These are phyloP conservation scores for Penicillium sp. DNA, from an alignment of 2,329 filamentous ascomycete genomes.

Conservation along the genomic window DNA sequence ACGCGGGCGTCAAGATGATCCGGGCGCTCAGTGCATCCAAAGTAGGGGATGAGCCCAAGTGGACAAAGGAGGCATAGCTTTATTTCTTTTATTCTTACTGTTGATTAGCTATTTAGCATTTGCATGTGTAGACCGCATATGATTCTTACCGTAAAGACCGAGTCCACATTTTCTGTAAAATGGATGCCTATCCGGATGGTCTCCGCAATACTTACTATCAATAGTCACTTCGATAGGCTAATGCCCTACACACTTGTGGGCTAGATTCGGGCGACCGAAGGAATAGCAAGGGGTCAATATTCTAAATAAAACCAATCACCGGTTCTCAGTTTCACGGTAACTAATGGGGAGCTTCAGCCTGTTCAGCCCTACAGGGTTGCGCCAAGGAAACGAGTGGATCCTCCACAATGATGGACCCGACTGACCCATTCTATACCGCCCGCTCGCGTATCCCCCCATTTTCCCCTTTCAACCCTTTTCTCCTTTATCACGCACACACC, in stretches of 20 bases:
- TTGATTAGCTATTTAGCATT: neutral
- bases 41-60: constrained; percentile 7
- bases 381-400: constrained; percentile 12
- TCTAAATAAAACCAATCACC: neutral
- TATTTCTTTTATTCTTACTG: neutral
- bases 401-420: neutral
- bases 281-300: neutral
- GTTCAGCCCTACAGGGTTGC: constrained; percentile 28
- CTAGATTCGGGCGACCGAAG: too few relatives aligned
- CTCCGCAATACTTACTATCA: neutral
- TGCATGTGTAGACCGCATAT: neutral
- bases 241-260: too few relatives aligned
- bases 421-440: neutral
- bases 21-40: constrained; percentile 40
- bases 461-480: neutral
- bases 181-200: neutral
- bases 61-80: constrained; percentile 15
- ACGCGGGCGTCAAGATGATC: constrained; percentile 54
- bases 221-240: too few relatives aligned
- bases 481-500: neutral
- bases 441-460: neutral
- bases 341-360: neutral
- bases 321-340: too few relatives aligned
- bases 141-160: neutral
- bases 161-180: neutral